phyloP scores from a whole-genome alignment of 2,329 filamentous ascomycete genomes.

The Monilinia aucupariae region DNA sequence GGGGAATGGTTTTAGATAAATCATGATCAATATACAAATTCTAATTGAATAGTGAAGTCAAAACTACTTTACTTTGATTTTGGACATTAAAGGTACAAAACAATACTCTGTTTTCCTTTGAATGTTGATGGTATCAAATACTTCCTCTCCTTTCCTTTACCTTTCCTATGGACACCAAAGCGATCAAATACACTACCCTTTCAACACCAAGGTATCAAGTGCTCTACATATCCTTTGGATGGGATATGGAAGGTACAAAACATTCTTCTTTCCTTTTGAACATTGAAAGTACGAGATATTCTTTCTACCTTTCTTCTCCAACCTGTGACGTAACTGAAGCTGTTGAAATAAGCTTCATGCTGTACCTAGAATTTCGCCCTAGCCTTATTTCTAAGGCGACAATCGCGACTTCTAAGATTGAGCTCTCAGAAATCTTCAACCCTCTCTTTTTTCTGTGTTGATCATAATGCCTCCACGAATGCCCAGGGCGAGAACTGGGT shows the following conservation, averaged over 20 bases:
- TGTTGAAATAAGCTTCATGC: conserved; percentile 4
- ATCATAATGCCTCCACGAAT: conserved; percentile 35
- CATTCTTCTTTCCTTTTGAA: too few relatives aligned
- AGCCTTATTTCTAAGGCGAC: conserved; percentile 18
- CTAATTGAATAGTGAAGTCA: not conserved
- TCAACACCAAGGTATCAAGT: too few relatives aligned
- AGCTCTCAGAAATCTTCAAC: conserved; percentile 18
- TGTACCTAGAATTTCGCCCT: too few relatives aligned
- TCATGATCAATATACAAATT: conserved; percentile 11
- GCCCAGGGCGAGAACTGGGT: conserved; percentile 25
- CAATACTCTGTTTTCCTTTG: too few relatives aligned
- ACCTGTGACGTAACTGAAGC: conserved; percentile 12
- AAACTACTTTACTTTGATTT: too few relatives aligned
- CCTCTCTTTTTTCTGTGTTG: conserved; percentile 15
- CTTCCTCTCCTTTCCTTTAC: too few relatives aligned
- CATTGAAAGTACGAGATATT: not conserved
- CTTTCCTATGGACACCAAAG: too few relatives aligned
- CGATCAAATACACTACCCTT: too few relatives aligned
- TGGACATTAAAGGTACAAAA: too few relatives aligned
- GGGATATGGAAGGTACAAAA: too few relatives aligned
- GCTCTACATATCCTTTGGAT: too few relatives aligned
- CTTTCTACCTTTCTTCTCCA: not conserved
- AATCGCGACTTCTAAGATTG: not conserved
- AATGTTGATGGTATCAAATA: too few relatives aligned
- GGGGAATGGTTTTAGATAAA: conserved; percentile 40